These are phyloP conservation scores for Penicillium capsulatum DNA, from an alignment of 2,329 filamentous ascomycete species.

Conservation along the genomic window DNA sequence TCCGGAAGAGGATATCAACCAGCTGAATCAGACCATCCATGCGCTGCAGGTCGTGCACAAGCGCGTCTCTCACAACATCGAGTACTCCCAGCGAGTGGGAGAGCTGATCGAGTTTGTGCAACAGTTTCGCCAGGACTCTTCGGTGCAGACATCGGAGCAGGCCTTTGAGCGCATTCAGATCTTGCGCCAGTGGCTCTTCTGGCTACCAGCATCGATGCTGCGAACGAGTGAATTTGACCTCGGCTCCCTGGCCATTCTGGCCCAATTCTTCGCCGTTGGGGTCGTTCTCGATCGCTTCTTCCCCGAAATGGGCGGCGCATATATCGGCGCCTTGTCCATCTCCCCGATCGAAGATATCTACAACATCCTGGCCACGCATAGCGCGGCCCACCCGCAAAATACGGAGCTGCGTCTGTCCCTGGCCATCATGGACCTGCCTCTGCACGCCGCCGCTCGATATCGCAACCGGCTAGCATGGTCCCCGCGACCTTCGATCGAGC, in stretches of 20 bases:
- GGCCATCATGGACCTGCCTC: constrained; percentile 67
- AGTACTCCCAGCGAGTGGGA: constrained; percentile 64
- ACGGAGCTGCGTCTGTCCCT: constrained; percentile 59
- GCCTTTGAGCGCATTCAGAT: constrained; percentile 88
- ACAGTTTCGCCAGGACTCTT: constrained; percentile 66
- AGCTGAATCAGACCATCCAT: constrained; percentile 62
- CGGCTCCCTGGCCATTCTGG: constrained; percentile 75
- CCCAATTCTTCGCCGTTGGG: constrained; percentile 86
- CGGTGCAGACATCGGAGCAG: constrained; percentile 67
- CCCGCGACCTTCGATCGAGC: constrained; percentile 35
- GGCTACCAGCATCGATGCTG: constrained; percentile 81
- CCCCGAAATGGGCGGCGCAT: constrained; percentile 83
- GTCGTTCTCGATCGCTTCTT: constrained; percentile 86
- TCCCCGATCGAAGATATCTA: constrained; percentile 83
- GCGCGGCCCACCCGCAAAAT: constrained; percentile 54
- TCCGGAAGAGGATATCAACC: constrained; percentile 63
- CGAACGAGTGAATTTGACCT: constrained; percentile 72
- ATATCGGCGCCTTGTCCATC: constrained; percentile 76
- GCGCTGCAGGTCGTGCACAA: constrained; percentile 57
- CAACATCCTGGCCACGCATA: constrained; percentile 66
- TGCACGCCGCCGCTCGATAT: constrained; percentile 65
- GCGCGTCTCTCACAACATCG: constrained; percentile 64
- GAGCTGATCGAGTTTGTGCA: constrained; percentile 70
- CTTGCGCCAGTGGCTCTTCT: constrained; percentile 89
- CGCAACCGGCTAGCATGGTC: constrained; percentile 65